Conservation (phyloP, 2,329 filamentous ascomycete species). For the Colletotrichum tanaceti region DNA sequence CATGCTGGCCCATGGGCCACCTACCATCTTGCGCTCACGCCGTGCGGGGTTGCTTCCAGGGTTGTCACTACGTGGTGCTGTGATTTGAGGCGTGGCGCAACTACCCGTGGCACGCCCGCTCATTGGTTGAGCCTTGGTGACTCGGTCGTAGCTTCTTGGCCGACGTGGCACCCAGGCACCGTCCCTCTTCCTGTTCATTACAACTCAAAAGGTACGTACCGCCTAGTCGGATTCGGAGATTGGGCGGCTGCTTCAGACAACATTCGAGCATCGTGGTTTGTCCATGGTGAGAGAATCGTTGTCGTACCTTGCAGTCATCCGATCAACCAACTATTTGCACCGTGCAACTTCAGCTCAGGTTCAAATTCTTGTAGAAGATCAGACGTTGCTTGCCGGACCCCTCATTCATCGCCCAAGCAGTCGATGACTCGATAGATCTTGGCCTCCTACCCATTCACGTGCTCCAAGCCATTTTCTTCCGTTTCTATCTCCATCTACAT, state of each 20-base stretch:
- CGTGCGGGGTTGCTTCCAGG: slow-evolving; percentile 30
- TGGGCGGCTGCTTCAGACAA: slow-evolving; percentile 17
- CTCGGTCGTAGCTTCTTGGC: not conserved
- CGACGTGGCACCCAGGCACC: no score
- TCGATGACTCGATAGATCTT: not conserved
- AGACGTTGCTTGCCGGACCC: not conserved
- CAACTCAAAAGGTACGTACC: slow-evolving; percentile 20
- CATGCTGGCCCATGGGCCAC: slow-evolving; percentile 4
- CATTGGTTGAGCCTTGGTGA: slow-evolving; percentile 9
- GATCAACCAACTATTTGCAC: not conserved
- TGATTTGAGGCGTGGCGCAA: slow-evolving; percentile 8
- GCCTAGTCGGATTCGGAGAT: not conserved
- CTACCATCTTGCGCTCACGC: no score
- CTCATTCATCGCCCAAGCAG: not conserved
- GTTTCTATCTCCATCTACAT: not conserved
- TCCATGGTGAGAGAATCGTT: not conserved
- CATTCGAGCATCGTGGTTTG: slow-evolving; percentile 14
- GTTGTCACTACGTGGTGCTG: slow-evolving; percentile 13
- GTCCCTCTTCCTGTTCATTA: not conserved
- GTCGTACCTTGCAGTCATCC: not conserved
- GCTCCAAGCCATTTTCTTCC: not conserved
- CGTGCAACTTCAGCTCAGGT: not conserved
- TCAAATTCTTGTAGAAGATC: not conserved
- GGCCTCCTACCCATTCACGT: not conserved
- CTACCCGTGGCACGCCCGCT: no score